These are phyloP conservation scores for Scleroderma bovista DNA, from an alignment of 768 basidiomycete species.

Conservation along the genomic window DNA sequence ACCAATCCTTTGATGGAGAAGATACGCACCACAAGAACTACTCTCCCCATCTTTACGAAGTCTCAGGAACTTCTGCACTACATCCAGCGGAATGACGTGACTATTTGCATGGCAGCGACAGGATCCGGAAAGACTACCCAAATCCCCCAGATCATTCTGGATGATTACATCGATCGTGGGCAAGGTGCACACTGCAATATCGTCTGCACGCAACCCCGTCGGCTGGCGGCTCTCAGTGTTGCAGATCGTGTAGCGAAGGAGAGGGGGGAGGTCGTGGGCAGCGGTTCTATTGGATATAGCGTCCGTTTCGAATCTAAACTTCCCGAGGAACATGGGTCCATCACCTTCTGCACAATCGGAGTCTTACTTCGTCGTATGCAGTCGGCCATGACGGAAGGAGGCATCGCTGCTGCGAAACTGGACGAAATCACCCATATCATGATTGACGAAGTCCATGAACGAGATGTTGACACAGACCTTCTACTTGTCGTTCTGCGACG, in stretches of 20 bases:
- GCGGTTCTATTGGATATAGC: conserved; percentile 75
- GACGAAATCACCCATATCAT: conserved; percentile 86
- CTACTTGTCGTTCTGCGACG: conserved; percentile 86
- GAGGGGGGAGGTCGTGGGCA: conserved; percentile 66
- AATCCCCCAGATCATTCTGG: conserved; percentile 87
- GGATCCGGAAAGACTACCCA: conserved; percentile 95
- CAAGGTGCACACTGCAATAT: conserved; percentile 84
- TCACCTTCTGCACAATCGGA: conserved; percentile 93
- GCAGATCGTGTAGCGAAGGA: conserved; percentile 90
- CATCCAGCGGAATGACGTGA: conserved; percentile 75
- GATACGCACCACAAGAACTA: conserved; percentile 61
- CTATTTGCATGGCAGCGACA: conserved; percentile 84
- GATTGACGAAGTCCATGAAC: conserved; percentile 95
- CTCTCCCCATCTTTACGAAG: conserved; percentile 72
- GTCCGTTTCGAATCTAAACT: conserved; percentile 84
- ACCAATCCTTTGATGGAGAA: conserved; percentile 50
- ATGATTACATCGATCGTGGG: conserved; percentile 72
- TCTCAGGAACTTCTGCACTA: conserved; percentile 61
- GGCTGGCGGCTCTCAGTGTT: conserved; percentile 87
- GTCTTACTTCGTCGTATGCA: conserved; percentile 86
- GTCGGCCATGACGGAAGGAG: conserved; percentile 50
- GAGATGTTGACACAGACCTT: conserved; percentile 90
- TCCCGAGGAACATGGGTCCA: conserved; percentile 74
- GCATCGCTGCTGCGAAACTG: conserved; percentile 34
- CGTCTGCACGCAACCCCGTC: conserved; percentile 88